These are phyloP conservation scores for Aegilops sharonensis DNA, from an alignment of 176 grass and related monocot genomes.

Conservation along the genomic window DNA sequence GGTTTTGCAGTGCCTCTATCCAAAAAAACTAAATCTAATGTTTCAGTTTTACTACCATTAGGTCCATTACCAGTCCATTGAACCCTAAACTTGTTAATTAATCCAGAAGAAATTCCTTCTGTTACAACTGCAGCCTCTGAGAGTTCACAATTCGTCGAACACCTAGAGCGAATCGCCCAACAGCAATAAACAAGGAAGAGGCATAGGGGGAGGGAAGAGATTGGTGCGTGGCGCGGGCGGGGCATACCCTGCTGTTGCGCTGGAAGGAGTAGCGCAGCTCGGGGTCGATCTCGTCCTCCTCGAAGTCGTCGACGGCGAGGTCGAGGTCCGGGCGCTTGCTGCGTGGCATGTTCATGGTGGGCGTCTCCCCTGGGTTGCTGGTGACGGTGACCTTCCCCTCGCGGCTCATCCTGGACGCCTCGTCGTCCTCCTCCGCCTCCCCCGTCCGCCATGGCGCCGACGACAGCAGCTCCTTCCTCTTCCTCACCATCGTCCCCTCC, in stretches of 20 bases:
- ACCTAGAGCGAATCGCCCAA: background rate
- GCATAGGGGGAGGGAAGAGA: background rate
- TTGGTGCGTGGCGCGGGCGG: background rate
- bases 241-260: constrained; percentile 49
- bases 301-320: constrained; percentile 50
- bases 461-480: constrained; percentile 75
- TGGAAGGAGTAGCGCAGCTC: constrained; percentile 66
- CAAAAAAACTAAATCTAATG: background rate
- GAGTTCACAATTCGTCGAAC: background rate
- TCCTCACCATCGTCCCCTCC: constrained; percentile 40
- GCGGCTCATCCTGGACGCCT: constrained; percentile 46
- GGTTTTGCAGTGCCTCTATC: background rate
- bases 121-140: background rate
- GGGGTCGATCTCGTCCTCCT: constrained; percentile 75
- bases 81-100: background rate
- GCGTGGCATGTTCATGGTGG: constrained; percentile 71
- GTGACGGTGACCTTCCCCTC: constrained; percentile 75
- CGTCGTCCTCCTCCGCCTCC: constrained; percentile 57
- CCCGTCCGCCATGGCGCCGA: constrained; percentile 79
- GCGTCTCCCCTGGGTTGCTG: constrained; percentile 60
- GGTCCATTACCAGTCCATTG: background rate
- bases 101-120: background rate
- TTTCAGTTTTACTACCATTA: background rate
- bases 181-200: background rate
- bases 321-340: constrained; percentile 38